Conservation (phyloP, 129 eudicot species). For the Tanacetum coccineum region DNA sequence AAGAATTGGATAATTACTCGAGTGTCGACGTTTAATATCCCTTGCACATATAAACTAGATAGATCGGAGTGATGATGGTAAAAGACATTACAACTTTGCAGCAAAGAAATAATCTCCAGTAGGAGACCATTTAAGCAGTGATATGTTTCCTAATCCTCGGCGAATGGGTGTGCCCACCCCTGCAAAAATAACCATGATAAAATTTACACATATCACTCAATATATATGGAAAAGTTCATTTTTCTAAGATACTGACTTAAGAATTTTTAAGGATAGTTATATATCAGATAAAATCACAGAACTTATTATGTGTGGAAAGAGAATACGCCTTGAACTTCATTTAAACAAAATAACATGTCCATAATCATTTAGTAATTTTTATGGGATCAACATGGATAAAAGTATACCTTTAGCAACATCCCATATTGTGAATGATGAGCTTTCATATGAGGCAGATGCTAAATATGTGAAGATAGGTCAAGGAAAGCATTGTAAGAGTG, state of each 20-base stretch:
- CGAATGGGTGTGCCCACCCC: slow-evolving; percentile 94
- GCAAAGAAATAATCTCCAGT: slow-evolving; percentile 95
- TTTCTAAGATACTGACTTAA: not conserved
- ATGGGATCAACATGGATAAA: not conserved
- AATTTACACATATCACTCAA: slow-evolving; percentile 2
- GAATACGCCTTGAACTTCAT: not conserved
- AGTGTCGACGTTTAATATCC: not conserved
- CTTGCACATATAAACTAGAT: slow-evolving; percentile 11
- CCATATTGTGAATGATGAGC: slow-evolving; percentile 94
- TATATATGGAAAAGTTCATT: not conserved
- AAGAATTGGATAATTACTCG: slow-evolving; percentile 3
- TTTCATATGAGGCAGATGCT: slow-evolving; percentile 90
- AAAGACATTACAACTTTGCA: slow-evolving; percentile 72
- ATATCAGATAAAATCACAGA: slow-evolving; percentile 4
- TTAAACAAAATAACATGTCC: slow-evolving; percentile 7
- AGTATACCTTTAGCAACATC: slow-evolving; percentile 89
- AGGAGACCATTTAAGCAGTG: slow-evolving; percentile 94
- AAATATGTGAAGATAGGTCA: slow-evolving; percentile 67
- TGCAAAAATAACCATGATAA: slow-evolving; percentile 23
- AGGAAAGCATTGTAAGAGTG: slow-evolving; percentile 33
- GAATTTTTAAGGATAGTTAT: not conserved
- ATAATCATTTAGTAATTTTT: not conserved
- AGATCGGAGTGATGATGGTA: slow-evolving; percentile 10
- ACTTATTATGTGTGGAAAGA: slow-evolving; percentile 11
- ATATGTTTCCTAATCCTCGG: slow-evolving; percentile 94